phyloP scores from a whole-genome alignment of 306 rosid species.

The Prunus mume region DNA sequence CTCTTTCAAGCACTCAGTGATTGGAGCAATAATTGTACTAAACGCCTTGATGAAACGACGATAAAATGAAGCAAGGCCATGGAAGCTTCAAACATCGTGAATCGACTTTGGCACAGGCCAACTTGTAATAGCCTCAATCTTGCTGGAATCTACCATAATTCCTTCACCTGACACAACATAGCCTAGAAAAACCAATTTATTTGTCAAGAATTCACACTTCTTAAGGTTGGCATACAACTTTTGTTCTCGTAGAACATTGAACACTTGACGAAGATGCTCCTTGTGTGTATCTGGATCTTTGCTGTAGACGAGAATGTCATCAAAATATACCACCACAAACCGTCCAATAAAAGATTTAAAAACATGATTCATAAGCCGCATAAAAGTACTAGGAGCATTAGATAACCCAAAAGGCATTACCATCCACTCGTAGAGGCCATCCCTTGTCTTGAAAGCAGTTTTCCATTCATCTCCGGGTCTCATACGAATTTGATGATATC shows the following conservation, averaged over 20 bases:
- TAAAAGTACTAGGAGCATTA: constrained; percentile 4
- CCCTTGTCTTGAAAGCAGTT: neutral
- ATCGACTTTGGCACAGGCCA: neutral
- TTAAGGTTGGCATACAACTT: constrained; percentile 1
- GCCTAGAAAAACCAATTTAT: neutral
- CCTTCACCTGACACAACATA: neutral
- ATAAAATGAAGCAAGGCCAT: neutral
- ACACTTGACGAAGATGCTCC: neutral
- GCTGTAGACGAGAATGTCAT: neutral
- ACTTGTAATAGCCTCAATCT: neutral
- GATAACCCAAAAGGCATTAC: neutral
- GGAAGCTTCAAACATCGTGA: neutral
- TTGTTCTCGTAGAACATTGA: neutral
- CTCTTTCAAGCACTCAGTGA: neutral
- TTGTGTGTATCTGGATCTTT: neutral
- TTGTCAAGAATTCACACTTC: neutral
- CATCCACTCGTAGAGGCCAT: neutral
- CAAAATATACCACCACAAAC: neutral
- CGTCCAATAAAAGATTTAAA: neutral
- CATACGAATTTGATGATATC: neutral
- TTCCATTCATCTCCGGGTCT: neutral
- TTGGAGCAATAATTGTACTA: neutral
- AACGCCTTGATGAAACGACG: neutral
- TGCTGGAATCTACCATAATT: neutral
- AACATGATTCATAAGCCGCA: neutral